Evolutionary conservation across 257 asterid species (phyloP).

Genomic region (Solanum peruvianum): DNA sequence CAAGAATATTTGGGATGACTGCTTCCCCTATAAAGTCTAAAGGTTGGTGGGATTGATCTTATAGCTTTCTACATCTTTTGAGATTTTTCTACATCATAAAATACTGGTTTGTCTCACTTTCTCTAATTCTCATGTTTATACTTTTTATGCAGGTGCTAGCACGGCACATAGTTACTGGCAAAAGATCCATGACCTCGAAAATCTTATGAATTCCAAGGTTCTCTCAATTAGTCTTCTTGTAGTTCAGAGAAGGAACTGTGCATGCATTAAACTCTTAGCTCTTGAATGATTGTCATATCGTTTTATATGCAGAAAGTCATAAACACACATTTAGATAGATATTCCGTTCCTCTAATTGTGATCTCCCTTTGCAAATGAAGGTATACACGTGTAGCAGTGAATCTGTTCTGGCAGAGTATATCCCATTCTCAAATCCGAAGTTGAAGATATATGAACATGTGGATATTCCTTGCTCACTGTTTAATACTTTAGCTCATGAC

Average conservation of each 20-base stretch:
- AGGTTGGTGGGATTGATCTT: constrained; percentile 25
- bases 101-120: background rate
- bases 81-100: background rate
- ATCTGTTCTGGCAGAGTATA: constrained; percentile 29
- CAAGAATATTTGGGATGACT: constrained; percentile 91
- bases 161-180: constrained; percentile 33
- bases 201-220: constrained; percentile 87
- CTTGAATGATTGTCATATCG: background rate
- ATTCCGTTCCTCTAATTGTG: background rate
- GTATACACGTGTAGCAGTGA: constrained; percentile 63
- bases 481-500: constrained; percentile 3
- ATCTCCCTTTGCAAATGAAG: constrained; percentile 30
- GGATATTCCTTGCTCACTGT: constrained; percentile 16
- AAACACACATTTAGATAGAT: background rate
- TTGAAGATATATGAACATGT: constrained; percentile 31
- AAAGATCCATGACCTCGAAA: constrained; percentile 52
- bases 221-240: background rate
- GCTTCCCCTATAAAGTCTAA: constrained; percentile 93
- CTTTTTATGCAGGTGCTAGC: constrained; percentile 30
- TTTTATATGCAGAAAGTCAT: background rate
- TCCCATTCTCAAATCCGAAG: constrained; percentile 49
- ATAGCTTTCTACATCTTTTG: background rate
- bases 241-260: background rate
- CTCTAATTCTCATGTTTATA: background rate
- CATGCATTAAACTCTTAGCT: background rate